A percentile compares a stretch with the other conserved stretches of the same genome.
These are phyloP conservation scores for Chlamydomonas urium DNA, from an alignment of 139 green algal genomes.

Conservation along the genomic window DNA sequence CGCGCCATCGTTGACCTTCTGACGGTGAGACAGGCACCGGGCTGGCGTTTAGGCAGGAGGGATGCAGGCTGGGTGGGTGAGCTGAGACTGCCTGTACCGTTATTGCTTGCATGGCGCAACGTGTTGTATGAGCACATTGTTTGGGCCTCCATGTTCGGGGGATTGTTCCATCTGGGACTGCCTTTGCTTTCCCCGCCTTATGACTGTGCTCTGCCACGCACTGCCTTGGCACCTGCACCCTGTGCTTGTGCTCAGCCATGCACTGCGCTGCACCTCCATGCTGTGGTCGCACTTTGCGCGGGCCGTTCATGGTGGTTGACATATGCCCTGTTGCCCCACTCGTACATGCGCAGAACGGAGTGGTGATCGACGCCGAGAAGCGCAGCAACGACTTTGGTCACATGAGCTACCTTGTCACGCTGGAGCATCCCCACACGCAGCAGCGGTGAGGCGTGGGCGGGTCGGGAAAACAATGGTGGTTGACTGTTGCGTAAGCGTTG, in stretches of 20 bases:
- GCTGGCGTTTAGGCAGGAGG: not conserved
- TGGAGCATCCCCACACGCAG: not conserved
- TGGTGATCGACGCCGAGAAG: not conserved
- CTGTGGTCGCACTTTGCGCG: too few species aligned
- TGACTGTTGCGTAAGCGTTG: not conserved
- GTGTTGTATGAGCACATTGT: too few species aligned
- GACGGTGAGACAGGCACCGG: not conserved
- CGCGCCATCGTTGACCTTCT: not conserved
- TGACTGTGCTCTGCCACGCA: not conserved
- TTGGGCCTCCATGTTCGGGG: too few species aligned
- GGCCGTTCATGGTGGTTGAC: too few species aligned
- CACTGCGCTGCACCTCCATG: too few species aligned
- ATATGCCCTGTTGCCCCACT: not conserved
- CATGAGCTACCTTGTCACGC: not conserved
- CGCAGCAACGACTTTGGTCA: constrained; percentile 1
- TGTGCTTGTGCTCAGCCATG: not conserved
- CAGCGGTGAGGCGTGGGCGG: not conserved
- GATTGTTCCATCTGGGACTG: not conserved
- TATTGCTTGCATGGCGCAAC: too few species aligned
- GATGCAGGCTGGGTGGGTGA: not conserved
- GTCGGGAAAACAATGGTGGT: not conserved
- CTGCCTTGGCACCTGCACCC: not conserved
- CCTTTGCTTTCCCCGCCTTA: not conserved
- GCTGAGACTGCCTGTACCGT: not conserved
- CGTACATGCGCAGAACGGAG: constrained; percentile 1